Evolutionary conservation across 306 rosid genomes (phyloP).

Genomic region (Lotus japonicus): DNA sequence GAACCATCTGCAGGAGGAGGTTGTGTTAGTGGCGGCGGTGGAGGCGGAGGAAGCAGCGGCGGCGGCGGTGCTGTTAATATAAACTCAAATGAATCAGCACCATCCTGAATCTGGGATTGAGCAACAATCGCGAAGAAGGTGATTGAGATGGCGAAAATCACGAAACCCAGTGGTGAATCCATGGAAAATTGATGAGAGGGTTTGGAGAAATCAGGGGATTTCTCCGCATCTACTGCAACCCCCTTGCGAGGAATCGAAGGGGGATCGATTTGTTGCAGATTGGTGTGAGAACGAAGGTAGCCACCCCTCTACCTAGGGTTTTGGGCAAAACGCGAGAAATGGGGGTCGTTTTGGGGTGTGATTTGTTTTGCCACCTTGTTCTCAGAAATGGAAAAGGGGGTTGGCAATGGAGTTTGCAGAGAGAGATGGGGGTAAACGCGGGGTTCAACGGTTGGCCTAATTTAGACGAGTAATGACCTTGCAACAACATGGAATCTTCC

Average conservation of each 20-base stretch:
- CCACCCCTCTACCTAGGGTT: conserved; percentile 15
- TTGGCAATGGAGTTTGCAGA: conserved; percentile 13
- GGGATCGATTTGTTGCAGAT: too few relatives aligned
- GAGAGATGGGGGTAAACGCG: conserved; percentile 29
- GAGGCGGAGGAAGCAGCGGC: neutral
- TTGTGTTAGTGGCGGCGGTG: neutral
- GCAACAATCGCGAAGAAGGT: conserved; percentile 34
- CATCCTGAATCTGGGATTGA: conserved; percentile 28
- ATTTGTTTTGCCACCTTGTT: conserved; percentile 22
- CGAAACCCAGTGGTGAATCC: conserved; percentile 50
- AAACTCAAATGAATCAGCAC: neutral
- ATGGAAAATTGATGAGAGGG: conserved; percentile 30
- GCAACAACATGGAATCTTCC: conserved; percentile 30
- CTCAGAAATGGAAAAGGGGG: conserved; percentile 29
- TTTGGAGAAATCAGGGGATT: neutral
- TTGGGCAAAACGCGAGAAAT: neutral
- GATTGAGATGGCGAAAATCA: conserved; percentile 40
- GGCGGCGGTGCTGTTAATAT: neutral
- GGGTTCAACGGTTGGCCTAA: conserved; percentile 61
- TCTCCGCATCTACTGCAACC: conserved; percentile 32
- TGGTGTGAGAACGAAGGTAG: neutral
- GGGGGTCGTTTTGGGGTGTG: neutral
- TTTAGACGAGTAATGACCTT: conserved; percentile 41
- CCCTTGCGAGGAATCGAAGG: conserved; percentile 6
- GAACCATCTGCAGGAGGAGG: neutral